phyloP scores from a whole-genome alignment of 1,284 basidiomycete species.

The Ceratobasidium sp. region DNA sequence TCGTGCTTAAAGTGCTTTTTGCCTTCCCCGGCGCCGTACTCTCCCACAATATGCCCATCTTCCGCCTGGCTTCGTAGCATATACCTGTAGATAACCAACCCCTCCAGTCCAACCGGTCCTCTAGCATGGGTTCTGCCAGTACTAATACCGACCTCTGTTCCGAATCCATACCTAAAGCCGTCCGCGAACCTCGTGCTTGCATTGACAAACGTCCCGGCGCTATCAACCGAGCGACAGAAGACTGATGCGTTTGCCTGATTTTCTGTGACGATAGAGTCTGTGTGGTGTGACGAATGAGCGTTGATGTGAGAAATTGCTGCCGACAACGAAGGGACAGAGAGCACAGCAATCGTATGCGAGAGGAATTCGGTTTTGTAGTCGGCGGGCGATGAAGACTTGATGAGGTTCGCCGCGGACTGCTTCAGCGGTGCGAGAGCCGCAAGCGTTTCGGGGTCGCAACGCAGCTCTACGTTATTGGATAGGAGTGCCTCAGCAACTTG shows the following conservation, averaged over 20 bases:
- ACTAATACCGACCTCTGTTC: conserved; percentile 97
- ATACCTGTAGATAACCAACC: conserved; percentile 96
- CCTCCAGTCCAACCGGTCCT: conserved; percentile 96
- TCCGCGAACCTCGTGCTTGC: conserved; percentile 97
- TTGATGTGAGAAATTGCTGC: conserved; percentile 93
- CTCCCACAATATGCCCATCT: conserved; percentile 82
- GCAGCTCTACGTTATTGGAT: conserved; percentile 76
- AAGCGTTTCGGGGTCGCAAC: conserved; percentile 81
- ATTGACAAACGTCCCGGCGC: conserved; percentile 94
- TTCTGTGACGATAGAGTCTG: conserved; percentile 94
- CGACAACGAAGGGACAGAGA: conserved; percentile 75
- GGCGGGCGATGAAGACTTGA: conserved; percentile 65
- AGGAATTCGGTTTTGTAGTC: conserved; percentile 93
- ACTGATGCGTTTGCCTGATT: conserved; percentile 71
- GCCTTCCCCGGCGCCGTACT: conserved; percentile 80
- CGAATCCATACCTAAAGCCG: conserved; percentile 97
- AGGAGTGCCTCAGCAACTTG: conserved; percentile 82
- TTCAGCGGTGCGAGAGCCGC: conserved; percentile 57
- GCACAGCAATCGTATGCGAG: conserved; percentile 84
- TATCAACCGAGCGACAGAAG: conserved; percentile 91
- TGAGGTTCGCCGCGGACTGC: conserved; percentile 58
- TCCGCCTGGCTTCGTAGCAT: conserved; percentile 80
- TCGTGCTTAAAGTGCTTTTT: conserved; percentile 82
- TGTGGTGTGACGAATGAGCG: conserved; percentile 93
- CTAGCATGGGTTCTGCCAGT: conserved; percentile 97